Base-by-base conservation (phyloP, 2,329 filamentous ascomycete species). In the Trichoderma lentiforme region DNA sequence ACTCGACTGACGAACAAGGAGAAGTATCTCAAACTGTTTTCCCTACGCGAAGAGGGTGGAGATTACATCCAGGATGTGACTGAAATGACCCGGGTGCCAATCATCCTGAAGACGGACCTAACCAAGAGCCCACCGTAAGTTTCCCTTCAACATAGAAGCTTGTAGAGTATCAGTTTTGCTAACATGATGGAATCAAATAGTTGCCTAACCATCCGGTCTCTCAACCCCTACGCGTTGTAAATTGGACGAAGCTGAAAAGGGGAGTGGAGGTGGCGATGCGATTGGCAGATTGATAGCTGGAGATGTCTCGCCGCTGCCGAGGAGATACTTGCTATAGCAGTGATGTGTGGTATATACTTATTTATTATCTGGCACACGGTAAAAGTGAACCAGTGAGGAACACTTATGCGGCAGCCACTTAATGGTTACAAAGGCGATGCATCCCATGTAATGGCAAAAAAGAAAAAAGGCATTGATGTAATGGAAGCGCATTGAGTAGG, bases 51-150 rank as follows among this genome's bases (percentile, higher is more conserved):
- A 82, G 93, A 97, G 83, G 92, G 93, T 76, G 95, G 95, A 75
- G 93, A 98, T 77, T 97, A 97, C 85, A 98, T 99, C 79, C 96
- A 99, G 84, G 96, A 99, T 82, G 94, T 99, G 76, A 95, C 91
- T 72, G 96, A 99, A 86, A 98, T 99, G 95, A 95, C 94, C 57
- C 89, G 95, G 76, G 93, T 99, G 73, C 96, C 96, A n/a, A 93
- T 99, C 76, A 97, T 99, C 81, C 85, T 99, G 79, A 98, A 97
- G 91, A 98, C 96, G 75, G 96, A 99, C 84, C 89, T 99, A 79
- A 93, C 88, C 84, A 99, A 99, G 93, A 98, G 95, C 85, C 96
- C 96, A 84, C 96, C 96, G 95, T 99, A 92, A 91, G 96, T 95
- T 62, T 28, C 39, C 9, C 6, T n/a, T 8, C 12, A 60, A n/a